Conservation (phyloP, 2,329 filamentous ascomycete species). For the Alternaria consortialis region DNA sequence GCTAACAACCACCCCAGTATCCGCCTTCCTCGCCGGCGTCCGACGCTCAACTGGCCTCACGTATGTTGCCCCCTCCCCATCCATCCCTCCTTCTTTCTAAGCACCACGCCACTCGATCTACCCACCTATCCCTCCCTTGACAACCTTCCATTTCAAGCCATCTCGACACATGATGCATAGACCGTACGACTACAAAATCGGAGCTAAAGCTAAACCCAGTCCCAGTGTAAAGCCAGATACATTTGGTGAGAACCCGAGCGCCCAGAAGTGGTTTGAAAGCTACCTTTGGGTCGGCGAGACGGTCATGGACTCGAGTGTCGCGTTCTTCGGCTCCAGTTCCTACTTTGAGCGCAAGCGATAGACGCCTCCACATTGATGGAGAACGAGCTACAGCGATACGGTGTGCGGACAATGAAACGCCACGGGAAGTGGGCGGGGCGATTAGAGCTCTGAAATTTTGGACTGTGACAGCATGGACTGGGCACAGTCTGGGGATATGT, state of each 20-base stretch:
- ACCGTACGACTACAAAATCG: conserved; percentile 9
- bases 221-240: conserved; percentile 88
- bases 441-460: not conserved
- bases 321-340: conserved; percentile 83
- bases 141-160: conserved; percentile 7
- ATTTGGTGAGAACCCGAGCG: conserved; percentile 81
- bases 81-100: not conserved
- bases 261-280: conserved; percentile 88
- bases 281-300: conserved; percentile 96
- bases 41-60: conserved; percentile 97
- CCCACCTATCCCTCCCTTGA: not conserved
- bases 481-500: not conserved
- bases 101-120: not conserved
- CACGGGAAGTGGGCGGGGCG: not conserved
- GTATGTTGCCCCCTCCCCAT: conserved; percentile 70
- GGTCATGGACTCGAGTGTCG: conserved; percentile 97
- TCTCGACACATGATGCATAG: not conserved
- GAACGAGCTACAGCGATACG: too few relatives aligned
- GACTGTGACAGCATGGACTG: too few relatives aligned
- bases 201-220: conserved; percentile 53
- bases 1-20: conserved; percentile 67
- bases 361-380: not conserved
- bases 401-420: not conserved
- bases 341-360: conserved; percentile 88
- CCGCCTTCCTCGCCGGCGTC: conserved; percentile 94